These are phyloP conservation scores for Globisporangium emineosum DNA, from an alignment of 352 stramenopile species.

Conservation along the genomic window DNA sequence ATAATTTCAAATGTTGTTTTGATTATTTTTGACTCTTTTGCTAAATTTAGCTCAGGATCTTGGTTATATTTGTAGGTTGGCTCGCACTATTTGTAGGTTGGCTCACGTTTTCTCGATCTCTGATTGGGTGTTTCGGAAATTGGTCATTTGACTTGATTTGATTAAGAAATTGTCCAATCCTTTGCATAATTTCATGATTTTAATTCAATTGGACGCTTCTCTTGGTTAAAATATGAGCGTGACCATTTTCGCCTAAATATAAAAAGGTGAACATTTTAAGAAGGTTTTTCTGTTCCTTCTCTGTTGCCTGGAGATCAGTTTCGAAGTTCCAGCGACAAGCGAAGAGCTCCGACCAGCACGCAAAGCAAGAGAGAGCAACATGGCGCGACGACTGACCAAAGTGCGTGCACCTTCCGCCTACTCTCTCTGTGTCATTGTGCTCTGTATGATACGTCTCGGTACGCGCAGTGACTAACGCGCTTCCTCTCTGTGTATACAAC, in stretches of 20 bases:
- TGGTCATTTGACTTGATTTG: too few relatives aligned
- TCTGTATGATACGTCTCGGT: not conserved
- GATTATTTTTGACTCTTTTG: too few relatives aligned
- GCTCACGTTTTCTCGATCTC: too few relatives aligned
- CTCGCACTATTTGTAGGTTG: slow-evolving; percentile 5
- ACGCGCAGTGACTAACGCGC: not conserved
- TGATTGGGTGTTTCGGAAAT: too few relatives aligned
- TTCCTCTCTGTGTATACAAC: not conserved
- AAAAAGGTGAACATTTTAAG: too few relatives aligned
- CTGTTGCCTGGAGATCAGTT: slow-evolving; percentile 3
- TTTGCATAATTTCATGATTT: too few relatives aligned
- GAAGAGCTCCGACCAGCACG: not conserved
- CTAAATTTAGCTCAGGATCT: not conserved
- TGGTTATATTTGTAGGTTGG: not conserved
- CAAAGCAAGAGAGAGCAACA: slow-evolving; percentile 18
- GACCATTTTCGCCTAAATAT: too few relatives aligned
- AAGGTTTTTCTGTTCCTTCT: not conserved
- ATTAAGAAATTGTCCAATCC: too few relatives aligned
- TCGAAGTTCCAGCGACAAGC: slow-evolving; percentile 8
- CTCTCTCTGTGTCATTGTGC: too few relatives aligned
- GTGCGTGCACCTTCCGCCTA: slow-evolving; percentile 20
- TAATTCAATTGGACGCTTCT: too few relatives aligned
- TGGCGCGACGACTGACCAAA: slow-evolving; percentile 84
- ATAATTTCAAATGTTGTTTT: too few relatives aligned
- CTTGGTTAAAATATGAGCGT: too few relatives aligned